Evolutionary conservation across 805 yeast species (phyloP).

Genomic region (Lipomyces lipofer): DNA sequence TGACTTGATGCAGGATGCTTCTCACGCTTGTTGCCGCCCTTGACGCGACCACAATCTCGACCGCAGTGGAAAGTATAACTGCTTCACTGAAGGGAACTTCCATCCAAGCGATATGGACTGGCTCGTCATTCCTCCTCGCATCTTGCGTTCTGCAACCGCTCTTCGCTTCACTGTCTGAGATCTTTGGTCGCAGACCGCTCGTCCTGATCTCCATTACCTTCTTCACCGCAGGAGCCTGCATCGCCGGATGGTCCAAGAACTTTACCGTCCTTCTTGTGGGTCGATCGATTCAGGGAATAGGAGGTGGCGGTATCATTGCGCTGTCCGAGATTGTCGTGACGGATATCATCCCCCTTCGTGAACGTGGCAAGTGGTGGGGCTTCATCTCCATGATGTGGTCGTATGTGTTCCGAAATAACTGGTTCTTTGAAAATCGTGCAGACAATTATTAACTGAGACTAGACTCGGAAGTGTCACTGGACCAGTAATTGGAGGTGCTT

Average conservation of each 20-base stretch:
- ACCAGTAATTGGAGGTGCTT: neutral
- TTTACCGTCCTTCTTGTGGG: neutral
- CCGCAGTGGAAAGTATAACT: no score
- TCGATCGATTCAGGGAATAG: constrained; percentile 80
- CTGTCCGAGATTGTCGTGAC: constrained; percentile 71
- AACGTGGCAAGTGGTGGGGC: constrained; percentile 81
- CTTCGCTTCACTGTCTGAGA: no score
- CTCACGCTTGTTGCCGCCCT: no score
- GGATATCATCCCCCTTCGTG: constrained; percentile 69
- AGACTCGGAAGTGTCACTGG: neutral
- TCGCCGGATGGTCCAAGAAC: neutral
- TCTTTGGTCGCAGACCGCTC: neutral
- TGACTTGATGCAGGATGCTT: no score
- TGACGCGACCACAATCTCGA: no score
- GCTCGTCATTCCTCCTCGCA: no score
- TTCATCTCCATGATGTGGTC: constrained; percentile 69
- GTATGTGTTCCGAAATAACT: neutral
- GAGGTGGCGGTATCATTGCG: constrained; percentile 85
- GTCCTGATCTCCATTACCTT: neutral
- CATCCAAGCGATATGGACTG: no score
- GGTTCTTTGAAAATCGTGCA: no score
- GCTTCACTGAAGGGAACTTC: no score
- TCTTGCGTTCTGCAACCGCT: no score
- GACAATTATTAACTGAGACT: neutral
- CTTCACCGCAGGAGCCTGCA: neutral